These are phyloP conservation scores for Clitopilus passeckerianus DNA, from an alignment of 768 basidiomycete genomes.

Conservation along the genomic window DNA sequence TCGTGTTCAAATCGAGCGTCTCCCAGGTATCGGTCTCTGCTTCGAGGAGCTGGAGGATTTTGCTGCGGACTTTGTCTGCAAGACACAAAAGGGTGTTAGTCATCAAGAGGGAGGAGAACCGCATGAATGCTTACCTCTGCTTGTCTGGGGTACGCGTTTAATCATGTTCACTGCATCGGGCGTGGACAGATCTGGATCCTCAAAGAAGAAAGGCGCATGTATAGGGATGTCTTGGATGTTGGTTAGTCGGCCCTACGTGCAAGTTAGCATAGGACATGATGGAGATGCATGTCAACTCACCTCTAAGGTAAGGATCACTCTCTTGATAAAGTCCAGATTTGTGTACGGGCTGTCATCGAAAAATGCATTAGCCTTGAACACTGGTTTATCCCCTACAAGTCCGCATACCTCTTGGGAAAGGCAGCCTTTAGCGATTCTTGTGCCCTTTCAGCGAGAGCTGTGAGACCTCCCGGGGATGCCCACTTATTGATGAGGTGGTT, in stretches of 20 bases:
- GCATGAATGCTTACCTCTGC: slow-evolving; percentile 5
- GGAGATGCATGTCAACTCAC: slow-evolving; percentile 23
- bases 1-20: slow-evolving; percentile 22
- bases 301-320: slow-evolving; percentile 59
- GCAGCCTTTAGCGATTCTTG: slow-evolving; percentile 46
- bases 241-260: slow-evolving; percentile 55
- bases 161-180: slow-evolving; percentile 54
- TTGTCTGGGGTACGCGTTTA: slow-evolving; percentile 39
- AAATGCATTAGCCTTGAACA: background rate
- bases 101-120: slow-evolving; percentile 2
- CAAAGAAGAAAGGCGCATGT: slow-evolving; percentile 75
- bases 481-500: slow-evolving; percentile 66
- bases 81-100: background rate
- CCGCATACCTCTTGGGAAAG: slow-evolving; percentile 55
- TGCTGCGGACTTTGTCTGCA: slow-evolving; percentile 26
- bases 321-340: slow-evolving; percentile 52
- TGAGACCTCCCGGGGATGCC: slow-evolving; percentile 43
- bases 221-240: slow-evolving; percentile 69
- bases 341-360: slow-evolving; percentile 41
- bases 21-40: slow-evolving; percentile 33
- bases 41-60: slow-evolving; percentile 23
- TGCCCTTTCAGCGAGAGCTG: slow-evolving; percentile 49
- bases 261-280: background rate
- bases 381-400: background rate
- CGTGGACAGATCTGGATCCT: slow-evolving; percentile 54